Conservation (phyloP, 2,329 filamentous ascomycete genomes). For the Alternaria brassicicola region DNA sequence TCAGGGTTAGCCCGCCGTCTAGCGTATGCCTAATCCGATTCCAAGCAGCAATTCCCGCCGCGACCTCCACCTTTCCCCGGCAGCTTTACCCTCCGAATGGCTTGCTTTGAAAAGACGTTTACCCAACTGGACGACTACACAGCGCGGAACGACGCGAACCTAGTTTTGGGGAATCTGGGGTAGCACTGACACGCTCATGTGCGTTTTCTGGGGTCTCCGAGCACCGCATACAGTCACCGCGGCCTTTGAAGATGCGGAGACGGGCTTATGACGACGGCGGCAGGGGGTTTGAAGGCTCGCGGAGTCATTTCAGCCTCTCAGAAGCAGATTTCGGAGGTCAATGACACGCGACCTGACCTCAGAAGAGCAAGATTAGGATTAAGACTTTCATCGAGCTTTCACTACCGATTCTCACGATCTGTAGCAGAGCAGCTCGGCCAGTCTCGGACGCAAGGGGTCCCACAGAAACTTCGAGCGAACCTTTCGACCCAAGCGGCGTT, state of each 20-base stretch:
- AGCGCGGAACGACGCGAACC: conserved; percentile 30
- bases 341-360: not conserved
- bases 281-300: not conserved
- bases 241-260: conserved; percentile 11
- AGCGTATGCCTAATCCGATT: not conserved
- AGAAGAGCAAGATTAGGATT: not conserved
- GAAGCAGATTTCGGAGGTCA: conserved; percentile 1
- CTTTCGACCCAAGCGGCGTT: conserved; percentile 8
- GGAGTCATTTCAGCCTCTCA: not conserved
- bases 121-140: conserved; percentile 14
- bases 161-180: conserved; percentile 30
- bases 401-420: conserved; percentile 8
- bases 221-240: conserved; percentile 13
- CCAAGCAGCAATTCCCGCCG: conserved; percentile 18
- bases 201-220: conserved; percentile 18
- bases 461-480: conserved; percentile 26
- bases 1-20: not conserved
- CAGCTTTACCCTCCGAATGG: conserved; percentile 8
- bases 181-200: conserved; percentile 7
- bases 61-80: conserved; percentile 4
- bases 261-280: not conserved
- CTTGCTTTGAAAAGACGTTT: conserved; percentile 10
- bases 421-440: conserved; percentile 16
- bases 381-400: conserved; percentile 1
- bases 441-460: conserved; percentile 17